These are phyloP conservation scores for Hemileccinum rubropunctum DNA, from an alignment of 768 basidiomycete genomes.

Conservation along the genomic window DNA sequence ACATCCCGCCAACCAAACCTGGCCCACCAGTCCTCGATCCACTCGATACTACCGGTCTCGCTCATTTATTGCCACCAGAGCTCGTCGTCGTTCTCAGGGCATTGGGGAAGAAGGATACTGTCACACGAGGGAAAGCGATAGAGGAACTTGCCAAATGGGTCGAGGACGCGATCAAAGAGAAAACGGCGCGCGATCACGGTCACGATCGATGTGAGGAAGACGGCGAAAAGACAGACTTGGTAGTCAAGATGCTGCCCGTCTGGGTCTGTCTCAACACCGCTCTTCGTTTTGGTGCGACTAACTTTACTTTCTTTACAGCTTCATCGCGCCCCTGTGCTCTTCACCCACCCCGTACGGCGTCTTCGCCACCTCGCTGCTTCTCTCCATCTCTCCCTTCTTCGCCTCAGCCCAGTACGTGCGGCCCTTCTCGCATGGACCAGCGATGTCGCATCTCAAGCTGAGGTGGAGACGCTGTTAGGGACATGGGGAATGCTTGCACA, in stretches of 20 bases:
- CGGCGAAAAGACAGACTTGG: conserved; percentile 22
- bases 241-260: conserved; percentile 74
- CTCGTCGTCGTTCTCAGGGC: conserved; percentile 77
- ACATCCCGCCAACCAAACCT: conserved; percentile 83
- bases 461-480: conserved; percentile 59
- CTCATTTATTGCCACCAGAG: conserved; percentile 71
- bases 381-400: conserved; percentile 65
- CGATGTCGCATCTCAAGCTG: conserved; percentile 45
- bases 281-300: conserved; percentile 3
- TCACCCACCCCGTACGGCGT: conserved; percentile 77
- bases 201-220: conserved; percentile 18
- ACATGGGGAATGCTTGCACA: conserved; percentile 71
- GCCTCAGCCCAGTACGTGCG: conserved; percentile 45
- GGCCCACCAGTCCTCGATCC: conserved; percentile 76
- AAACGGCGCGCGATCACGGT: too few relatives aligned
- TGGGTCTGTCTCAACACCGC: conserved; percentile 62
- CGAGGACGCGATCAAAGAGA: conserved; percentile 45
- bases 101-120: conserved; percentile 85
- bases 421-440: conserved; percentile 50
- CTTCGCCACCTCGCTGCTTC: conserved; percentile 59
- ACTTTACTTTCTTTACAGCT: conserved; percentile 45
- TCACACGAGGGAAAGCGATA: conserved; percentile 80
- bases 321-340: conserved; percentile 81
- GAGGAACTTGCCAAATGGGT: conserved; percentile 80
- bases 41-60: conserved; percentile 79